Base-by-base conservation (phyloP, 2,329 filamentous ascomycete genomes). In the Monilinia fructicola region DNA sequence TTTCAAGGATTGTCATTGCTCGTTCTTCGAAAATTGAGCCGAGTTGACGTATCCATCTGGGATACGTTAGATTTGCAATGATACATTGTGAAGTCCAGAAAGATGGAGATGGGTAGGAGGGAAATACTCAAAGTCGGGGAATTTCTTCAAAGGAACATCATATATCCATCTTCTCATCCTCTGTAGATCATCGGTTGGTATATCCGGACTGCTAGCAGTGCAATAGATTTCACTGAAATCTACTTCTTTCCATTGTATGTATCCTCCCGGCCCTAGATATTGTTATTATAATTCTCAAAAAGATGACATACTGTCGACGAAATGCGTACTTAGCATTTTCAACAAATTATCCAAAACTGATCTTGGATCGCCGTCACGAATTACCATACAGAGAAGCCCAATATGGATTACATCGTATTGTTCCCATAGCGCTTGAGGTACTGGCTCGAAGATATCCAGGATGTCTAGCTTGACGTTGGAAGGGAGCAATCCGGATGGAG, bases 201-300 rank as follows among this genome's bases (percentile, higher is more conserved):
- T 18, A 4, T 50, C 54, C 4, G 63, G 54, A 18, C 21, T 52
- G 9, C 28, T 28, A 42, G 54, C 28, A n/a, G 31, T 59, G 23
- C 54, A 60, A 7, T 6, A 26, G 4, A 65, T 42, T 9, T 11
- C 21, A 11, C 44, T 35, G 44, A 60, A 59, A 31, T 65, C 63
- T 14, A 10, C 21, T 16, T 60, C 63, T 18, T 65, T 58, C 63
- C 63, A 65, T 35, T 65, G 63, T 18, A 65, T 60, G 28, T 65
- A 60, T 26, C 63, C 63, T 4, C 63, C 63, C 6, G 63, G 63
- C 14, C 35, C 63, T 65, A 53, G 14, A 60, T 16, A n/a, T 11
- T 26, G 0, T 55, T 12, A 50, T 23, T 26, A 12, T 6, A 16
- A 35, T 53, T 1, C 54, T 35, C 21, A 35, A 18, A 18, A 11